phyloP scores from a whole-genome alignment of 129 eudicot species.

The Flaveria robusta region DNA sequence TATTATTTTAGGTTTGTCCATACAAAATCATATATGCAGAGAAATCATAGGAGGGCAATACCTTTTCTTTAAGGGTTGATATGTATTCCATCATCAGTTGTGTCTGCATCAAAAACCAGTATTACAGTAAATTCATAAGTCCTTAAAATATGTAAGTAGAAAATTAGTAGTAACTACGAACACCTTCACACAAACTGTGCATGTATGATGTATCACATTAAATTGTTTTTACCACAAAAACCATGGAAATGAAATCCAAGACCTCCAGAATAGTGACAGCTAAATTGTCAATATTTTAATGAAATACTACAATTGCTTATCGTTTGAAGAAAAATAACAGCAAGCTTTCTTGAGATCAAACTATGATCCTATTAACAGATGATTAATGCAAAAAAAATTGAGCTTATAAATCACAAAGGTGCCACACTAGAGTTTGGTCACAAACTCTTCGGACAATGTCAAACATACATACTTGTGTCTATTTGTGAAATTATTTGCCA shows the following conservation, averaged over 20 bases:
- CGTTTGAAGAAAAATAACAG: no score
- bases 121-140: neutral
- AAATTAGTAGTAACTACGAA: neutral
- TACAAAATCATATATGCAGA: neutral
- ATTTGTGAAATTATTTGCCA: no score
- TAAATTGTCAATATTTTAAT: no score
- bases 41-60: neutral
- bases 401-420: no score
- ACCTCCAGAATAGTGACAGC: no score
- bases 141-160: neutral
- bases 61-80: conserved; percentile 18
- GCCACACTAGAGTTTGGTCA: no score
- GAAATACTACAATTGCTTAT: no score
- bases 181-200: neutral
- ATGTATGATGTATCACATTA: neutral
- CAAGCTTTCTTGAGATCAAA: no score
- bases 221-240: neutral
- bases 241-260: neutral
- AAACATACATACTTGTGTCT: no score
- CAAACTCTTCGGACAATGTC: no score
- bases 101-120: conserved; percentile 3
- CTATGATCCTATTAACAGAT: no score
- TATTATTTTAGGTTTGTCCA: neutral
- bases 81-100: conserved; percentile 18
- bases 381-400: no score